Evolutionary conservation across 1,284 basidiomycete genomes (phyloP), one percentile per base, ranked within the genome.

Genomic region (Sporisorium reilianum): DNA sequence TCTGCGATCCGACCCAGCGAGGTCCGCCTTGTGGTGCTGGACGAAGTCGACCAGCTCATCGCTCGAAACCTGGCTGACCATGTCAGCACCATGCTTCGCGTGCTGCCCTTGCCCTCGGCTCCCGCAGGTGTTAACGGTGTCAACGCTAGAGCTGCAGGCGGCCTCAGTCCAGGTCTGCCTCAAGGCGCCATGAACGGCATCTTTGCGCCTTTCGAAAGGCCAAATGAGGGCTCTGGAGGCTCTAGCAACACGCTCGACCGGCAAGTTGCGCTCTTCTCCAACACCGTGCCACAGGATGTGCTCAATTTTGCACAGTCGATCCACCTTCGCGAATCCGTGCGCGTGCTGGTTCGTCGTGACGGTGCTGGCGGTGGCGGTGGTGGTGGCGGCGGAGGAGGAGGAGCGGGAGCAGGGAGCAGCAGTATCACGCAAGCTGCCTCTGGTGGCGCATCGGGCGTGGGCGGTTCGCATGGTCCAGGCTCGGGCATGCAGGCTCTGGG

Each of bases 21-120:
- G 82, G 93, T 96, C 54, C 89, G 93, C 32, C 92, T 98, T 85
- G 88, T 98, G 56, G 93, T 97, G 28, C 89, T 99, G 20, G 96
- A 99, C 82, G 96, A 99, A 84, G 95, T 97, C 42, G 96, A 99
- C 84, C 97, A 98, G 85, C 87, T 99, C 71, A 97, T 99, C 82
- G 95, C 96, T 9, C 90, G 96, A 57, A 98, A 98, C 84, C 87
- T 98, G 62, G 94, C 97, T 78, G 96, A 99, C 64, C 93, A 92
- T 82, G 95, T 99, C 23, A 91, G 94, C 85, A 93, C 90, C 77
- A 92, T 98, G 78, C 92, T 95, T 77, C 93, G 94, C 70, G 87
- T 95, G 42, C 87, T 99, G 20, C 96, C 95, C 20, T 88, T 91
- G 11, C 91, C 94, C 14, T 45, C 71, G 1, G 53, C 68, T 5